Evolutionary conservation across 805 yeast species (phyloP).

Genomic region (Ogataea dorogensis): DNA sequence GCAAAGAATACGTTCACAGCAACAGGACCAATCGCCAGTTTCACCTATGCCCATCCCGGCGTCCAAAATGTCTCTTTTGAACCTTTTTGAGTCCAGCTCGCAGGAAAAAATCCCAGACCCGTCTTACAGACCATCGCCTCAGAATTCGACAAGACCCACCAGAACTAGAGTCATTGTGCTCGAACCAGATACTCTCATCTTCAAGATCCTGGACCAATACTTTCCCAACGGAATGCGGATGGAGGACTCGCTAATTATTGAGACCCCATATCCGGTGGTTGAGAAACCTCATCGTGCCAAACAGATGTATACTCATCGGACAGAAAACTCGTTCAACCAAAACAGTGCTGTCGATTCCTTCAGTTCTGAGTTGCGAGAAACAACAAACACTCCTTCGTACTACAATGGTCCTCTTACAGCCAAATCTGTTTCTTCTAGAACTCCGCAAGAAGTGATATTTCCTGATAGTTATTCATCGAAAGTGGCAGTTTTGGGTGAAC

Average conservation of each 20-base stretch:
- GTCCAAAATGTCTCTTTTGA: slow-evolving; percentile 25
- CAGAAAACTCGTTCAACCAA: slow-evolving; percentile 1
- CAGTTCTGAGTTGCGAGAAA: slow-evolving; percentile 11
- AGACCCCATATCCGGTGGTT: slow-evolving; percentile 34
- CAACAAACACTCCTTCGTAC: slow-evolving; percentile 10
- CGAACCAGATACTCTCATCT: slow-evolving; percentile 63
- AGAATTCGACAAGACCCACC: background rate
- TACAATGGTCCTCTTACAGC: slow-evolving; percentile 12
- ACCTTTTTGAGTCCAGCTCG: slow-evolving; percentile 7
- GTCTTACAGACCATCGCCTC: slow-evolving; percentile 2
- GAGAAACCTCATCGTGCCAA: slow-evolving; percentile 3
- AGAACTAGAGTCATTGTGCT: slow-evolving; percentile 22
- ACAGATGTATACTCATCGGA: background rate
- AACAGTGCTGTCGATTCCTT: slow-evolving; percentile 5
- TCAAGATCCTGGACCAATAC: slow-evolving; percentile 54
- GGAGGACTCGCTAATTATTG: slow-evolving; percentile 63
- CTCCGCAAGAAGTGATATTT: slow-evolving; percentile 17
- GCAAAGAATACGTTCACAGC: slow-evolving; percentile 6
- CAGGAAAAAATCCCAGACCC: slow-evolving; percentile 10
- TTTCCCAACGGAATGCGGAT: slow-evolving; percentile 69
- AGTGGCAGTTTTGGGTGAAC: slow-evolving; percentile 32
- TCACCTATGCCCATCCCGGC: slow-evolving; percentile 31
- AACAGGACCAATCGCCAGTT: slow-evolving; percentile 16
- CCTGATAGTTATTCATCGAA: slow-evolving; percentile 14
- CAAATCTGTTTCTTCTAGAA: slow-evolving; percentile 10